phyloP scores from a whole-genome alignment of 148 eudicot genomes.

The Rhododendron kiyosumense region DNA sequence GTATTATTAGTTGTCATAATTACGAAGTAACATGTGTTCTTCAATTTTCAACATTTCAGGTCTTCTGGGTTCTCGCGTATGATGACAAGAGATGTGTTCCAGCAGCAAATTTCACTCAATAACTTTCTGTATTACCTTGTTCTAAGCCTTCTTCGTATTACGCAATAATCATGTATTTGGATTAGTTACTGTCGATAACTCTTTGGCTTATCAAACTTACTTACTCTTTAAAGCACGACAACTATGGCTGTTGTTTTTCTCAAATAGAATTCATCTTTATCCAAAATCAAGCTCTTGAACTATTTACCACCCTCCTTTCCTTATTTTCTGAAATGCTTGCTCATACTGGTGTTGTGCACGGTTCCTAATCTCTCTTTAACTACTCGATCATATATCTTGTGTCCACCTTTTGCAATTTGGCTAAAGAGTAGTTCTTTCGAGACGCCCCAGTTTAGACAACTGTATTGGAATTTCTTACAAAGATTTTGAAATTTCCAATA shows the following conservation, averaged over 20 bases:
- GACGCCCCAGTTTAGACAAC: background rate
- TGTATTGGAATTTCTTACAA: background rate
- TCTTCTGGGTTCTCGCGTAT: slow-evolving; percentile 22
- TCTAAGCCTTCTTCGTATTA: background rate
- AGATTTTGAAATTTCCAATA: background rate
- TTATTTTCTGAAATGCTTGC: background rate
- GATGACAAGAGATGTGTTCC: slow-evolving; percentile 8
- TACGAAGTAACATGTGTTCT: background rate
- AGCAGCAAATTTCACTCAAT: slow-evolving; percentile 3
- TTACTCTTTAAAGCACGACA: background rate
- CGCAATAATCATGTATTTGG: background rate
- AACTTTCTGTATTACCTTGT: background rate
- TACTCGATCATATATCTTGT: background rate
- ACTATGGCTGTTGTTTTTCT: background rate
- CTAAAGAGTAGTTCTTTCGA: background rate
- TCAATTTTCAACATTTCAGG: slow-evolving; percentile 17
- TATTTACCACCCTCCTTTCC: background rate
- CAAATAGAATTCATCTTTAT: background rate
- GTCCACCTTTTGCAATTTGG: background rate
- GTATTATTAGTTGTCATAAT: background rate
- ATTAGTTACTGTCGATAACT: background rate
- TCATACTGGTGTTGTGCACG: background rate
- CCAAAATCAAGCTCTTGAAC: background rate
- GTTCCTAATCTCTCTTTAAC: background rate
- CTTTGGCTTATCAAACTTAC: background rate